A percentile compares a stretch with the other conserved stretches of the same genome.
Conservation (phyloP, 2,329 filamentous ascomycete species). For the Phyllosticta citrichinensis region DNA sequence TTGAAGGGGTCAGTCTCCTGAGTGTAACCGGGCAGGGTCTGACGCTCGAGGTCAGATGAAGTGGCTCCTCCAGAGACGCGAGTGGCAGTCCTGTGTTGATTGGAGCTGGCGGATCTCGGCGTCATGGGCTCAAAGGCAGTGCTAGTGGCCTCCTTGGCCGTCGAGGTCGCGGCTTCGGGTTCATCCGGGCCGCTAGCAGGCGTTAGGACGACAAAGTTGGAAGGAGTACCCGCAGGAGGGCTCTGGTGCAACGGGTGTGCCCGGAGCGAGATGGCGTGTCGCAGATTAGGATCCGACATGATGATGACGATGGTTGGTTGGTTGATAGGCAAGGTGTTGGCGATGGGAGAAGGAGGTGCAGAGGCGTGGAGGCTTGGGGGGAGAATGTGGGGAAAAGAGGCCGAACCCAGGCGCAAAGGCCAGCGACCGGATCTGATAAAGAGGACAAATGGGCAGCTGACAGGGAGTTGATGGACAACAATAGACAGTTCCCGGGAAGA, state of each 20-base stretch:
- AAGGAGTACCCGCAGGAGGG: constrained; percentile 12
- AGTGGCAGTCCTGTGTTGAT: constrained; percentile 25
- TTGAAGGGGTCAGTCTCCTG: constrained; percentile 69
- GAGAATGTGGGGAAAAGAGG: not conserved
- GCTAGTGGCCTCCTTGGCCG: constrained; percentile 23
- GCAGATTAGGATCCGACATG: constrained; percentile 36
- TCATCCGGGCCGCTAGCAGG: constrained; percentile 18
- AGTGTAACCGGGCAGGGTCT: constrained; percentile 48
- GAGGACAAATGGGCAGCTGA: not conserved
- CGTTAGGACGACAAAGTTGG: constrained; percentile 14
- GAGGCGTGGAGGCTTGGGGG: not conserved
- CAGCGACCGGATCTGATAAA: not conserved
- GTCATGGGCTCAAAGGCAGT: constrained; percentile 30
- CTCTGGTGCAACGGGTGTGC: constrained; percentile 33
- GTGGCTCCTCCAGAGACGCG: constrained; percentile 20
- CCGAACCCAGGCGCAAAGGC: not conserved
- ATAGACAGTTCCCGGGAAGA: not conserved
- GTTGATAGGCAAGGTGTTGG: not conserved
- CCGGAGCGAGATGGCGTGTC: constrained; percentile 39
- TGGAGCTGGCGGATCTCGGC: constrained; percentile 15
- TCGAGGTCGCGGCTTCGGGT: constrained; percentile 13
- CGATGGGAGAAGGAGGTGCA: not conserved
- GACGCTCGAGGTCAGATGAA: constrained; percentile 34
- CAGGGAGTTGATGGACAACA: not conserved
- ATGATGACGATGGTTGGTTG: constrained; percentile 13